These are phyloP conservation scores for slime mould (Dictyostelium discoideum) DNA, from an alignment of 78 protist species.

Conservation along the genomic window DNA sequence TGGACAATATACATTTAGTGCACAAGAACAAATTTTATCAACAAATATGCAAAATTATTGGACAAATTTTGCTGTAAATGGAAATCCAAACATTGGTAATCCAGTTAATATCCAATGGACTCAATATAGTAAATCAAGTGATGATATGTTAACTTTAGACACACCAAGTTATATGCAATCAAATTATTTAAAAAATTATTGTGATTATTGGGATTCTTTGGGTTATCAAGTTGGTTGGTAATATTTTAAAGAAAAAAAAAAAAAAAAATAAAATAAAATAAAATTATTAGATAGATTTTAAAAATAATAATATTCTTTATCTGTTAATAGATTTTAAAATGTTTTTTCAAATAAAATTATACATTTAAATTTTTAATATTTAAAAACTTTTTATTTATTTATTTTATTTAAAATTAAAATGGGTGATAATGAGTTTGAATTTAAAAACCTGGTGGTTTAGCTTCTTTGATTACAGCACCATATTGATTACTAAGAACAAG, in stretches of 20 bases:
- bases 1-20: neutral
- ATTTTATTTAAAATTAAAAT: too few relatives aligned
- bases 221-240: slow-evolving; percentile 45
- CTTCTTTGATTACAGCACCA: slow-evolving; percentile 76
- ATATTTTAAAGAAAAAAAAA: too few relatives aligned
- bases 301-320: too few relatives aligned
- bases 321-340: too few relatives aligned
- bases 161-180: slow-evolving; percentile 34
- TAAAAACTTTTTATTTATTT: too few relatives aligned
- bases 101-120: slow-evolving; percentile 26
- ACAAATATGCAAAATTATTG: slow-evolving; percentile 35
- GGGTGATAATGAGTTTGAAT: too few relatives aligned
- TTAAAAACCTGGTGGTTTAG: slow-evolving; percentile 48
- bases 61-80: slow-evolving; percentile 62
- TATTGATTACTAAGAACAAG: slow-evolving; percentile 40
- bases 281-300: too few relatives aligned
- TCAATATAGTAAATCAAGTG: neutral
- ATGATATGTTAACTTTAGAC: slow-evolving; percentile 20
- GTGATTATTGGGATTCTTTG: slow-evolving; percentile 41
- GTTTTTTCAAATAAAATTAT: too few relatives aligned
- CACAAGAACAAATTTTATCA: slow-evolving; percentile 31
- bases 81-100: slow-evolving; percentile 28
- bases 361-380: too few relatives aligned
- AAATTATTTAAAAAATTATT: neutral
- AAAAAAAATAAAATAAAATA: too few relatives aligned